Evolutionary conservation across 768 basidiomycete species (phyloP).

Genomic region (Dentipellis sp.): DNA sequence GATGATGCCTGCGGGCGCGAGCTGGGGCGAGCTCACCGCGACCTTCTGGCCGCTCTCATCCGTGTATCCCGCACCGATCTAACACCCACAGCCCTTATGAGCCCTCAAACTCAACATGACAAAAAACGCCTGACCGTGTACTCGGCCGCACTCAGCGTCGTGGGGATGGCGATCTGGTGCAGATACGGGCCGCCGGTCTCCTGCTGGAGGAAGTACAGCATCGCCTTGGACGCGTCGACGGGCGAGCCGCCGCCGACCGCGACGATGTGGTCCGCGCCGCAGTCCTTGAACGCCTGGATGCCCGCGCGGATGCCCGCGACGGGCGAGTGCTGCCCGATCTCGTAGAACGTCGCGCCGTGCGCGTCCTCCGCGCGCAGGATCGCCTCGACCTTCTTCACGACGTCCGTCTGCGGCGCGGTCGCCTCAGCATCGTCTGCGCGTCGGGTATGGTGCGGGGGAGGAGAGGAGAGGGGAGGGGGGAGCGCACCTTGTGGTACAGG

Average conservation of each 20-base stretch:
- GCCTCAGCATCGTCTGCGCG: not conserved
- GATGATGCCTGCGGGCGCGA: conserved; percentile 66
- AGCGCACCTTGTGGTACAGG: conserved; percentile 49
- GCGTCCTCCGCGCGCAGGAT: conserved; percentile 48
- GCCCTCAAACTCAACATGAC: not conserved
- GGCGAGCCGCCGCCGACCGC: conserved; percentile 77
- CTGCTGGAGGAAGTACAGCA: conserved; percentile 53
- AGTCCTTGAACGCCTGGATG: conserved; percentile 42
- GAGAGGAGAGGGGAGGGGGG: no score
- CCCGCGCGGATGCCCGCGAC: conserved; percentile 56
- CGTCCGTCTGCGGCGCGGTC: conserved; percentile 38
- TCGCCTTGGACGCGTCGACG: conserved; percentile 69
- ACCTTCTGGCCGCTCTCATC: conserved; percentile 62
- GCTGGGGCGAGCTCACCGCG: conserved; percentile 41
- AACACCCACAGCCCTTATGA: not conserved
- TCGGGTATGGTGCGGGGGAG: not conserved
- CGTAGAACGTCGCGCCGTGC: conserved; percentile 61
- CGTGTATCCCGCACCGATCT: conserved; percentile 65
- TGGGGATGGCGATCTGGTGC: conserved; percentile 72
- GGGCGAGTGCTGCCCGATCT: conserved; percentile 68
- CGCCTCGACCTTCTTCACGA: conserved; percentile 43
- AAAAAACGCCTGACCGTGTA: conserved; percentile 39
- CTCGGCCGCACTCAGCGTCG: conserved; percentile 73
- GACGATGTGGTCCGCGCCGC: conserved; percentile 59
- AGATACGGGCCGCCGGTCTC: conserved; percentile 42